A percentile compares a stretch with the other conserved stretches of the same genome.
Evolutionary conservation across 805 yeast species (phyloP).

Genomic region (Helenozyma baotianmanensis): DNA sequence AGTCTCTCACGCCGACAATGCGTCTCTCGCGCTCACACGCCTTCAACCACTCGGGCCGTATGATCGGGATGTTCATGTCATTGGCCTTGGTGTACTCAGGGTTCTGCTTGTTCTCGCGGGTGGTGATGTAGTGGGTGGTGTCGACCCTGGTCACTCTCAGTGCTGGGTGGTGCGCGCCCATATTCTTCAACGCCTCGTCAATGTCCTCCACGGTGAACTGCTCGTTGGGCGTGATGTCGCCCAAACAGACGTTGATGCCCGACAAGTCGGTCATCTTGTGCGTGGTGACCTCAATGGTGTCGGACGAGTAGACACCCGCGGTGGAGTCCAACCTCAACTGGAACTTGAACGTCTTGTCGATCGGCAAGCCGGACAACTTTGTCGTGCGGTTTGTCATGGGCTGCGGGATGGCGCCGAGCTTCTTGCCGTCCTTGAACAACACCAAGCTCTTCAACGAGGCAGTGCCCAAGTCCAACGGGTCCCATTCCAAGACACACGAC

Average conservation of each 20-base stretch:
- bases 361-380: conserved; percentile 85
- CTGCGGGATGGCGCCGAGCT: conserved; percentile 78
- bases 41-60: conserved; percentile 94
- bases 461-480: conserved; percentile 75
- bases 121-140: conserved; percentile 90
- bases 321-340: conserved; percentile 80
- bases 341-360: conserved; percentile 77
- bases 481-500: conserved; percentile 94
- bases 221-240: conserved; percentile 63
- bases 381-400: conserved; percentile 76
- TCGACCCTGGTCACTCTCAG: conserved; percentile 75
- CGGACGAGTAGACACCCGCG: conserved; percentile 79
- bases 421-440: conserved; percentile 67
- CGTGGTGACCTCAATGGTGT: conserved; percentile 65
- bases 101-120: conserved; percentile 52
- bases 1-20: conserved; percentile 89
- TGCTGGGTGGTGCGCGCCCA: conserved; percentile 74
- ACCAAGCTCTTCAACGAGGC: conserved; percentile 72
- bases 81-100: conserved; percentile 75
- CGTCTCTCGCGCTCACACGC: conserved; percentile 89
- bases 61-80: conserved; percentile 85
- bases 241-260: conserved; percentile 89
- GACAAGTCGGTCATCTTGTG: conserved; percentile 94
- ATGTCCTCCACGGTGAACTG: conserved; percentile 48
- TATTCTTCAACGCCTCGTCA: conserved; percentile 53